Base-by-base conservation (phyloP, 148 eudicot genomes). In the Fagopyrum homotropicum region DNA sequence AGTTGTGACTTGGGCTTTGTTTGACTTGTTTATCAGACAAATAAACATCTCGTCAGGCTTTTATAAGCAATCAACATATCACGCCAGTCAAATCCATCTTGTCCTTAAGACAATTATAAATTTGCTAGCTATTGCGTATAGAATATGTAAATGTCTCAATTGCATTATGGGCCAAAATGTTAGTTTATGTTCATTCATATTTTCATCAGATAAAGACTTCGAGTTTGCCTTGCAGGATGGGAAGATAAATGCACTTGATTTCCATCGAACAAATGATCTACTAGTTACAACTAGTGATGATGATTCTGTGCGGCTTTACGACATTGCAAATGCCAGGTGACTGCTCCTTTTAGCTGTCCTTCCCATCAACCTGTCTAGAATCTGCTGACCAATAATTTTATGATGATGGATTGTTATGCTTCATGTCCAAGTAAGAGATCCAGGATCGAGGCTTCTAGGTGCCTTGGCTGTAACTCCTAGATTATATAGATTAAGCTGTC, bases 271-370 rank as follows among this genome's bases (percentile, higher is more conserved):
- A 50, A 83, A 78, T 73, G 99, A 95, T 88, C 84, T 95, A 69
- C 80, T 95, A 76, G 86, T 95, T 64, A 92, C 99, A 48, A 81
- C 97, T 10, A 81, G 94, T 55, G 99, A 89, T 81, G 99, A 95
- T 85, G 99, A 95, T 82, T 92, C 96, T 11, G 91, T 95, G 59
- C 91, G 97, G 46, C 82, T 95, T 17, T 95, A 89, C 83, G 99
- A 95, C 82, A 88, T 90, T 77, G 89, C 87, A 61, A 88, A 80
- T 82, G 99, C 92, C 57, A 89, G 88, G 99, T 92, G 79, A 90
- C 94, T 84, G 17, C 19, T 29, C 61, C 56, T 57, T 35, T 51
- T 73, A 4, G 43, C 47, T 44, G 30, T 4, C 69, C 45, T 43
- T 9, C 1, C 40, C 40, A 2, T 7, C 35, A 59, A 59, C 19